Conservation (phyloP, 1,284 basidiomycete genomes). For the Naganishia albida region DNA sequence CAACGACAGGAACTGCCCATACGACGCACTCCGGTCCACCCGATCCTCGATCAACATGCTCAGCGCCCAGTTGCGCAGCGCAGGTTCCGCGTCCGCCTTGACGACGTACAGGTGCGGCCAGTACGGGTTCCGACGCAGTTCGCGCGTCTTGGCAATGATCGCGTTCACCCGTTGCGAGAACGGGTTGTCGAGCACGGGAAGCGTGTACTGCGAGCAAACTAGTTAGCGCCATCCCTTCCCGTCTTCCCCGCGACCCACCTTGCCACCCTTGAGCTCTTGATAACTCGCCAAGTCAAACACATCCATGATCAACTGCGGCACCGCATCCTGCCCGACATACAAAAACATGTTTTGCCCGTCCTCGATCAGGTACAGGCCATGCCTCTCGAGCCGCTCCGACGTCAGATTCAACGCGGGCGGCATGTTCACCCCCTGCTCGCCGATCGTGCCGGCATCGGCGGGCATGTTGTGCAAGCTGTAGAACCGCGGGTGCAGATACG, state of each 20-base stretch:
- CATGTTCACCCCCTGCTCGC: slow-evolving; percentile 45
- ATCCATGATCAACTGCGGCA: slow-evolving; percentile 89
- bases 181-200: slow-evolving; percentile 83
- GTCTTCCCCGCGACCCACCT: slow-evolving; percentile 60
- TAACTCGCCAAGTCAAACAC: slow-evolving; percentile 91
- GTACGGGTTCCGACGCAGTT: slow-evolving; percentile 77
- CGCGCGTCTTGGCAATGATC: slow-evolving; percentile 86
- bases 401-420: slow-evolving; percentile 77
- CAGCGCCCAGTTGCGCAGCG: slow-evolving; percentile 90
- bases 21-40: slow-evolving; percentile 89
- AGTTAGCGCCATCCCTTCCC: not conserved
- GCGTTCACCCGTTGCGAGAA: slow-evolving; percentile 94
- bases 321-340: slow-evolving; percentile 95
- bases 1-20: slow-evolving; percentile 84
- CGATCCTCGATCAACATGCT: slow-evolving; percentile 94
- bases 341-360: slow-evolving; percentile 98
- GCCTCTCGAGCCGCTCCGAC: slow-evolving; percentile 88
- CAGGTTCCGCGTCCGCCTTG: slow-evolving; percentile 96
- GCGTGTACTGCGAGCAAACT: slow-evolving; percentile 63
- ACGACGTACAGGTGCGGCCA: slow-evolving; percentile 95
- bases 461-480: slow-evolving; percentile 98
- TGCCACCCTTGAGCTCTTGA: slow-evolving; percentile 84
- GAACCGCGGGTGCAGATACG: slow-evolving; percentile 92
- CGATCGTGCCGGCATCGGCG: slow-evolving; percentile 62
- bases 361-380: slow-evolving; percentile 95